Evolutionary conservation across 163 green algal genomes (phyloP), one percentile per base, ranked within the genome.

Genomic region (Trebouxia gelatinosa): DNA sequence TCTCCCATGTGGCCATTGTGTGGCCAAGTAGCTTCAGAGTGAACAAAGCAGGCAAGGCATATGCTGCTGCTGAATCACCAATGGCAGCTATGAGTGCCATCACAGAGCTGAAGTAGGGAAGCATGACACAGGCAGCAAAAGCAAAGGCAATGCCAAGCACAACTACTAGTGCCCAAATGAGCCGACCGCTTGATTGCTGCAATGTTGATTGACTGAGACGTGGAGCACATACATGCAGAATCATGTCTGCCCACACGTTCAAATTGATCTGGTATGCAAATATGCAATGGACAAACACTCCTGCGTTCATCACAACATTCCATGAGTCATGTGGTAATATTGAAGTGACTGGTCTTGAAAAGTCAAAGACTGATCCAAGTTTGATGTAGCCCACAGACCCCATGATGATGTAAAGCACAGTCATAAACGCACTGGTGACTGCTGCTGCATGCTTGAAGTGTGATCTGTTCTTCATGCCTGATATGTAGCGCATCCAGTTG

Each of bases 401-500:
- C 19, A 85, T 64, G 35, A 80, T 28, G 13, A 87, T n/a, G 62
- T 85, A 87, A 31, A 81, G 57, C 16, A 76, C 39, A 21, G 77
- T 87, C 83, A 87, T 87, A 58, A 84, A 81, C 6, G n/a, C 83
- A 17, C 67, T 79, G 23, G 78, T 80, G 6, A 40, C 43, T 2
- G 32, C 46, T 23, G 40, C 43, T 21, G 40, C 46, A 17, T 43
- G 32, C 11, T 50, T 51, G 58, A 88, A 88, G 5, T 84, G 57
- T 50, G 19, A 65, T 5, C 81, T 78, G 16, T 71, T 26, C 13
- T 62, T 64, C 70, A 86, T 86, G 50, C 72, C 77, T 39, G 78
- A 83, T 29, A 85, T 85, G 78, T 86, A 88, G 5, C 80, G 80
- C 75, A 85, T 81, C 83, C 83, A 85, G 77, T 87, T 87, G 11